Conservation (phyloP, 257 asterid species). For the Nicotiana sylvestris region DNA sequence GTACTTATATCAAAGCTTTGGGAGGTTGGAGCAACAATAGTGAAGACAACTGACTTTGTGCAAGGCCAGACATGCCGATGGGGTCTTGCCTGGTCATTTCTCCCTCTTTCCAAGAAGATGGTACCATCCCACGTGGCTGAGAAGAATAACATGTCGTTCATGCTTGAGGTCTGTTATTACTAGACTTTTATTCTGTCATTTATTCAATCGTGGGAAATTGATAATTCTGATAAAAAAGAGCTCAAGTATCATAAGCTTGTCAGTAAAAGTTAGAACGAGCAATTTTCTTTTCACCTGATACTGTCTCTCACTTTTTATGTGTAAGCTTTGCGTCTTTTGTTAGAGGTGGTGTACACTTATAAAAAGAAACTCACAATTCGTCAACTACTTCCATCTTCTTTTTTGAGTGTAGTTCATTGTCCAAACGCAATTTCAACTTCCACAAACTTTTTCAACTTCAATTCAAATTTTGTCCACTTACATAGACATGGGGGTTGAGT, state of each 20-base stretch:
- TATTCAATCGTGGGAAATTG: background rate
- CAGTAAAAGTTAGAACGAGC: background rate
- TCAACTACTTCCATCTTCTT: background rate
- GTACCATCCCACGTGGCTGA: conserved; percentile 33
- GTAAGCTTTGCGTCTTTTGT: background rate
- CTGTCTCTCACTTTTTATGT: background rate
- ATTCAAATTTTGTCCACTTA: background rate
- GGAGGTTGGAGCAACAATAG: conserved; percentile 70
- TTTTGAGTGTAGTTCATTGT: background rate
- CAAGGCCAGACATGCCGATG: conserved; percentile 96
- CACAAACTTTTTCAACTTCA: background rate
- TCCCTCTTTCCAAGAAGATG: conserved; percentile 46
- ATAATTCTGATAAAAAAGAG: background rate
- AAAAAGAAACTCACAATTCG: background rate
- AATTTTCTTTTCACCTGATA: background rate
- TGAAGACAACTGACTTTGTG: conserved; percentile 89
- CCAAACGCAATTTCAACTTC: background rate
- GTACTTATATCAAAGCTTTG: conserved; percentile 66
- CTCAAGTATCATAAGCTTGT: background rate
- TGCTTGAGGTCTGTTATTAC: conserved; percentile 57
- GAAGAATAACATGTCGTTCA: conserved; percentile 62
- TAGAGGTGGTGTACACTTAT: background rate
- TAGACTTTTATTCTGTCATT: background rate
- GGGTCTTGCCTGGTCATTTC: conserved; percentile 98
- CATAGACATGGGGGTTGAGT: background rate